Conservation (phyloP, 2,329 filamentous ascomycete species). For the Sarocladiaceae sp. region DNA sequence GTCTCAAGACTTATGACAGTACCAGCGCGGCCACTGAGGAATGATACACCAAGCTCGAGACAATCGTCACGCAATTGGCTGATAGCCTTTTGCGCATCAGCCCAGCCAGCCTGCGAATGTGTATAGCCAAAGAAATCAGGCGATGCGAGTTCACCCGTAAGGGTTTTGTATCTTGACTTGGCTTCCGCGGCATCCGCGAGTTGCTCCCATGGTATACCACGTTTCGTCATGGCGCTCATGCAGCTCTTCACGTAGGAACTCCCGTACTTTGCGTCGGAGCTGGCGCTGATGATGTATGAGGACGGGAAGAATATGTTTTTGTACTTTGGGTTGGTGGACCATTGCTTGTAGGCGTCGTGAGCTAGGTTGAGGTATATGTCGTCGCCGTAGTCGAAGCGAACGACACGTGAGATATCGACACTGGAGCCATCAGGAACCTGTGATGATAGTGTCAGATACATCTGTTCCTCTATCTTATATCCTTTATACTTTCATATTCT, state of each 20-base stretch:
- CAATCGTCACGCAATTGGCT: slow-evolving; percentile 15
- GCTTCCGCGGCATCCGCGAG: not conserved
- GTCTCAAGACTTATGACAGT: slow-evolving; percentile 12
- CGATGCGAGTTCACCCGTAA: slow-evolving; percentile 12
- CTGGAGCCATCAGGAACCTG: slow-evolving; percentile 28
- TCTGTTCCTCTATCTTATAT: no score
- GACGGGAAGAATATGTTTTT: not conserved
- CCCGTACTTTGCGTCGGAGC: not conserved
- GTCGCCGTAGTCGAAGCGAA: slow-evolving; percentile 56
- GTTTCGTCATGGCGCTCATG: slow-evolving; percentile 12
- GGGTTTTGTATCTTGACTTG: not conserved
- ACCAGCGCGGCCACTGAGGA: slow-evolving; percentile 14
- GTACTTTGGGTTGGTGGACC: not conserved
- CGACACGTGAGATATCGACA: slow-evolving; percentile 30
- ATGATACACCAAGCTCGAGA: slow-evolving; percentile 14
- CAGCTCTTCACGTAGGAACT: slow-evolving; percentile 15
- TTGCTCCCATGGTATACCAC: not conserved
- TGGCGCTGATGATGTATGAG: not conserved
- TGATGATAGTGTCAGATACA: no score
- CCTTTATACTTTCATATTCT: no score
- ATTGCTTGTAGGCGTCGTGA: not conserved
- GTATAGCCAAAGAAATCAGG: slow-evolving; percentile 15
- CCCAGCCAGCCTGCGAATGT: slow-evolving; percentile 15
- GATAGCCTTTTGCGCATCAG: slow-evolving; percentile 16
- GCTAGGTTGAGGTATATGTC: slow-evolving; percentile 56